Conservation (phyloP, 1,284 basidiomycete genomes). For the Apiotrichum siamense region DNA sequence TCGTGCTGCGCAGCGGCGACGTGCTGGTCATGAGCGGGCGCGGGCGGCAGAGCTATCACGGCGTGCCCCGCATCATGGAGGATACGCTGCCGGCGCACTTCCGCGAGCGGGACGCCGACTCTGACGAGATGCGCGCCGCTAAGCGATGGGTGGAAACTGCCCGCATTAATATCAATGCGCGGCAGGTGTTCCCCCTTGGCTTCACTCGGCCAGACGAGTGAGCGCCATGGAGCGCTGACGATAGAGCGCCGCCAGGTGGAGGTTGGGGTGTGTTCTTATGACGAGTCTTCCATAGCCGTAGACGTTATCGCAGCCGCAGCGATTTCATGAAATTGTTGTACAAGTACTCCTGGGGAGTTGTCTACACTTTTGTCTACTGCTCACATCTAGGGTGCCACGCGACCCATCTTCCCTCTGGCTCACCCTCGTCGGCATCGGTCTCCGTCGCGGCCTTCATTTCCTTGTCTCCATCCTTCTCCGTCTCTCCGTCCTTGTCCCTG, state of each 20-base stretch:
- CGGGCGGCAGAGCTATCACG: conserved; percentile 78
- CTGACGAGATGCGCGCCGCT: conserved; percentile 50
- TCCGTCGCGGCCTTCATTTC: conserved; percentile 50
- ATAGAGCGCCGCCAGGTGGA: too few species aligned
- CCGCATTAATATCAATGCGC: conserved; percentile 76
- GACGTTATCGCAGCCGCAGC: too few species aligned
- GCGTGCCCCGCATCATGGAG: conserved; percentile 80
- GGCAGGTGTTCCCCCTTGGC: conserved; percentile 59
- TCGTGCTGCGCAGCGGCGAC: conserved; percentile 80
- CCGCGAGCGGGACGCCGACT: conserved; percentile 25
- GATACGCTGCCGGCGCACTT: conserved; percentile 65
- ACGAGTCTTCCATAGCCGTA: too few species aligned
- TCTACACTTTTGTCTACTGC: neutral
- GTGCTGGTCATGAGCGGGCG: conserved; percentile 83
- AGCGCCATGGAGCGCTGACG: neutral
- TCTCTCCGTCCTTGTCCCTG: neutral
- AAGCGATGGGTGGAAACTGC: conserved; percentile 50
- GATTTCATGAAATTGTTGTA: neutral
- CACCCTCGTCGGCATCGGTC: neutral
- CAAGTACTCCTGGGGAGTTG: neutral
- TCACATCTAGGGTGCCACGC: neutral
- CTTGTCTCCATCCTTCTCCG: neutral
- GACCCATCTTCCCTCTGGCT: neutral
- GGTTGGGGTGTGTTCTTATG: too few species aligned
- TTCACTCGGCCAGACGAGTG: neutral